Evolutionary conservation across 164 flowering plant genomes (phyloP).

Genomic region (Aristolochia fimbriata): DNA sequence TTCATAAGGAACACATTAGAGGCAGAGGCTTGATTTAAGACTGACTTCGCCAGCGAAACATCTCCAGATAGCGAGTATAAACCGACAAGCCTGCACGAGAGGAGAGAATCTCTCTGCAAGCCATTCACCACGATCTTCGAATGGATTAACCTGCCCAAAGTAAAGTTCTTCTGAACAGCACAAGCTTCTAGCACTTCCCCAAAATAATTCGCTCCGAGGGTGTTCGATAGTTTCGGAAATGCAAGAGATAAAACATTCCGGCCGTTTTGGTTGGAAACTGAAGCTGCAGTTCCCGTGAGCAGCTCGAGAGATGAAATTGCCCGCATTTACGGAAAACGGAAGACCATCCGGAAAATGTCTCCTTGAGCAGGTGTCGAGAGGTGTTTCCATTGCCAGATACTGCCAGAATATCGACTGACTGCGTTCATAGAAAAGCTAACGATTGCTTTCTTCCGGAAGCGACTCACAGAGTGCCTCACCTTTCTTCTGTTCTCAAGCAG

Average conservation of each 20-base stretch:
- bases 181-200: conserved; percentile 12
- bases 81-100: conserved; percentile 17
- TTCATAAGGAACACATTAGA: conserved; percentile 16
- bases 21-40: conserved; percentile 7
- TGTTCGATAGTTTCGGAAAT: neutral
- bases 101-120: conserved; percentile 16
- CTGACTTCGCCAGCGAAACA: conserved; percentile 8
- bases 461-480: no score
- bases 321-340: conserved; percentile 5
- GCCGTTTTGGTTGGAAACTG: neutral
- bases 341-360: neutral
- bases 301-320: conserved; percentile 2
- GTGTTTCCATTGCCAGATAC: no score
- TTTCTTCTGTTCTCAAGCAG: no score
- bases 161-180: conserved; percentile 8
- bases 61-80: conserved; percentile 13
- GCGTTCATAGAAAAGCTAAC: no score
- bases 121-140: conserved; percentile 17
- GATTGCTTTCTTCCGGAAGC: no score
- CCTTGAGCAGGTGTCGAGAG: no score
- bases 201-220: conserved; percentile 2
- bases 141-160: conserved; percentile 16
- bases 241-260: conserved; percentile 2
- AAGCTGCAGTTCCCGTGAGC: neutral
- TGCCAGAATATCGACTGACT: no score